A percentile compares a stretch with the other conserved stretches of the same genome.
These are phyloP conservation scores for Scheffersomyces segobiensis DNA, from an alignment of 1,139 yeast genomes.

Conservation along the genomic window DNA sequence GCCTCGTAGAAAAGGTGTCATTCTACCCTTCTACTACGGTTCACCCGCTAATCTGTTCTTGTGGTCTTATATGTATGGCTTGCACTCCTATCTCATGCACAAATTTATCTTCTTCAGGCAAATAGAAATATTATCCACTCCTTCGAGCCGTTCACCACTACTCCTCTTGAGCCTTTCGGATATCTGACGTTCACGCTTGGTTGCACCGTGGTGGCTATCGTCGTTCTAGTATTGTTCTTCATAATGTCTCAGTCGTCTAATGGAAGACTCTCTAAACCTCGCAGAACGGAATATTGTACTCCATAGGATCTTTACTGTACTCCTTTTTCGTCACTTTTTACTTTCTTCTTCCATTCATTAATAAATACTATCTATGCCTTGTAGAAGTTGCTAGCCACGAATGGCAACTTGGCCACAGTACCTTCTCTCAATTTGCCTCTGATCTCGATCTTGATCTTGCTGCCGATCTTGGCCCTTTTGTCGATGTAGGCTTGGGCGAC, in stretches of 20 bases:
- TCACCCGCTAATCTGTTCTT: not conserved
- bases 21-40: not conserved
- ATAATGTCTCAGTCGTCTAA: not conserved
- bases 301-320: not conserved
- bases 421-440: constrained; percentile 85
- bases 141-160: not conserved
- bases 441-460: constrained; percentile 71
- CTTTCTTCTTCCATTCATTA: not conserved
- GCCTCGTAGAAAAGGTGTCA: not conserved
- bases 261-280: no score
- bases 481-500: constrained; percentile 90
- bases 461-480: constrained; percentile 75
- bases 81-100: not conserved
- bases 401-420: constrained; percentile 76
- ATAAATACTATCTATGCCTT: constrained; percentile 14
- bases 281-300: no score
- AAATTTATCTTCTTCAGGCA: not conserved
- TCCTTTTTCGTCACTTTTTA: not conserved
- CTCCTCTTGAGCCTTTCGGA: not conserved
- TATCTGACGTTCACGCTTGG: not conserved
- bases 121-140: not conserved
- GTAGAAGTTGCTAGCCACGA: constrained; percentile 73
- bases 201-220: not conserved
- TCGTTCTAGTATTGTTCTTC: not conserved
- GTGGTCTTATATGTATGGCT: not conserved